Percentiles rank a stretch among this genome's conserved stretches.
These are phyloP conservation scores for Tuber aestivum DNA, from an alignment of 495 filamentous ascomycete genomes.

Conservation along the genomic window DNA sequence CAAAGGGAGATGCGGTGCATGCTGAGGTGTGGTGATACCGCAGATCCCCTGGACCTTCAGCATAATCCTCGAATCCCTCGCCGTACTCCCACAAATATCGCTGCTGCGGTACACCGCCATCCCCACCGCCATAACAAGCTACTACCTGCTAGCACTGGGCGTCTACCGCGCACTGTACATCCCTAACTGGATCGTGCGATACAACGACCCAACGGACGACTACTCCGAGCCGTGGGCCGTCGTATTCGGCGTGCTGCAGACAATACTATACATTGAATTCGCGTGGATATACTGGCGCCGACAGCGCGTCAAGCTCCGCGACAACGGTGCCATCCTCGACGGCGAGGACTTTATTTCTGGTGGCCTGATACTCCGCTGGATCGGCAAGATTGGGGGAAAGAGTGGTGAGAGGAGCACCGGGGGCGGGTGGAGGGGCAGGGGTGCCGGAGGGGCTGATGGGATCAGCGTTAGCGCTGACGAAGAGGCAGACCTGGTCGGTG, in stretches of 20 bases:
- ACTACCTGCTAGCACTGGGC: slow-evolving; percentile 82
- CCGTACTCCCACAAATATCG: slow-evolving; percentile 82
- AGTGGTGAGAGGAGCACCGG: slow-evolving; percentile 20
- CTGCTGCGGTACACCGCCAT: slow-evolving; percentile 89
- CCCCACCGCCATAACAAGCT: slow-evolving; percentile 92
- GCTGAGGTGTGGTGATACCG: slow-evolving; percentile 19
- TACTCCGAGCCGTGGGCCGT: slow-evolving; percentile 65
- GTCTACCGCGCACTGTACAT: slow-evolving; percentile 88
- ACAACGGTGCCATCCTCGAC: slow-evolving; percentile 79
- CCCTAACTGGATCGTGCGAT: slow-evolving; percentile 79
- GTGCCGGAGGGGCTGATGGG: slow-evolving; percentile 43
- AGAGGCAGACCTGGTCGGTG: slow-evolving; percentile 15
- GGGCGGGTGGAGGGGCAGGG: slow-evolving; percentile 33
- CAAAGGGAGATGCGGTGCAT: background rate
- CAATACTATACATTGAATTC: slow-evolving; percentile 86
- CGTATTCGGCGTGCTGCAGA: slow-evolving; percentile 85
- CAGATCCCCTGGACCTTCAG: slow-evolving; percentile 80
- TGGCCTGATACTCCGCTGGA: slow-evolving; percentile 57
- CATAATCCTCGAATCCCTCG: slow-evolving; percentile 81
- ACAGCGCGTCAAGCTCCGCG: slow-evolving; percentile 87
- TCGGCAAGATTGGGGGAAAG: slow-evolving; percentile 36
- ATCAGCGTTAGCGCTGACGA: slow-evolving; percentile 47
- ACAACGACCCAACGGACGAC: slow-evolving; percentile 52
- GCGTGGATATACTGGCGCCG: slow-evolving; percentile 93
- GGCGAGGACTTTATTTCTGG: slow-evolving; percentile 78